Conservation (phyloP, 345 rosid genomes). For the Dipteronia sinensis region DNA sequence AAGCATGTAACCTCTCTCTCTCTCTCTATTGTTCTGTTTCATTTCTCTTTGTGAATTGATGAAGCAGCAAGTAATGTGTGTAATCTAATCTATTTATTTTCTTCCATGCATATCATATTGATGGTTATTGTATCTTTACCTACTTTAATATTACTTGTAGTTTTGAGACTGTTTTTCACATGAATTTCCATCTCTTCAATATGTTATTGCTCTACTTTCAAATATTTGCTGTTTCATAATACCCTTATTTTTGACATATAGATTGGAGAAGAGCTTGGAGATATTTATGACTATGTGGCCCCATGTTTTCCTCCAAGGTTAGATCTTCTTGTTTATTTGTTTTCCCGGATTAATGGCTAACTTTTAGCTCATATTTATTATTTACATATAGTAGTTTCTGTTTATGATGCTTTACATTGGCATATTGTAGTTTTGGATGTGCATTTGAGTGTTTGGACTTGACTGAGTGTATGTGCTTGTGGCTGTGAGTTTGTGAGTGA, state of each 20-base stretch:
- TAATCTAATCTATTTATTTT: neutral
- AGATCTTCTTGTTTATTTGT: neutral
- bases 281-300: conserved; percentile 96
- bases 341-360: conserved; percentile 3
- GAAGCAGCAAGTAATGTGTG: neutral
- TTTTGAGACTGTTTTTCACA: neutral
- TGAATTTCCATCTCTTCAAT: neutral
- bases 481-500: neutral
- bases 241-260: conserved; percentile 33
- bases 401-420: conserved; percentile 3
- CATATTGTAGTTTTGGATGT: neutral
- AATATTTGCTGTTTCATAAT: conserved; percentile 10
- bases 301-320: conserved; percentile 99
- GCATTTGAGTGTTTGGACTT: neutral
- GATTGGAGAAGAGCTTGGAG: conserved; percentile 99
- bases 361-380: neutral
- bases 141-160: neutral
- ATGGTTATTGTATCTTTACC: neutral
- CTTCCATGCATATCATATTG: conserved; percentile 17
- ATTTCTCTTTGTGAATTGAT: too few species aligned
- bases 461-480: neutral
- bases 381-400: conserved; percentile 1
- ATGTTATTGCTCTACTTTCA: neutral
- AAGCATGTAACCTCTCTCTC: neutral
- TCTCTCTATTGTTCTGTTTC: neutral